Percentiles rank a stretch among this genome's conserved stretches.
These are phyloP conservation scores for Phytophthora citrophthora DNA, from an alignment of 352 stramenopile species.

Conservation along the genomic window DNA sequence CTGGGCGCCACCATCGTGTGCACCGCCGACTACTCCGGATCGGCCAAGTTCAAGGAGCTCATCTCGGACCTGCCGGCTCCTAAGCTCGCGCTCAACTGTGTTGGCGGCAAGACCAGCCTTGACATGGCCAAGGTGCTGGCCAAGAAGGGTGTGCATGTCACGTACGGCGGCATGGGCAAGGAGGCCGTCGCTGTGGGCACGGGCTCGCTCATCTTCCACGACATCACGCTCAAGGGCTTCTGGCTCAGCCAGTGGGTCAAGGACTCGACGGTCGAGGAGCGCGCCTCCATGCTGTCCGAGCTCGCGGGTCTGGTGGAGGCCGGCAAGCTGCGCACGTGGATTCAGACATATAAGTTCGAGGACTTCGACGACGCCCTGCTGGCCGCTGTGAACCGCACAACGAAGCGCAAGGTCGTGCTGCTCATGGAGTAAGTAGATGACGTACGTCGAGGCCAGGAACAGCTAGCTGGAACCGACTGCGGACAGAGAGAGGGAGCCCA, in stretches of 20 bases:
- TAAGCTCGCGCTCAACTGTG: conserved; percentile 87
- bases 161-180: conserved; percentile 85
- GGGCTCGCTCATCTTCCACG: conserved; percentile 83
- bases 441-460: conserved; percentile 24
- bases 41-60: conserved; percentile 87
- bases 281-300: conserved; percentile 70
- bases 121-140: conserved; percentile 73
- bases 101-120: conserved; percentile 73
- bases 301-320: conserved; percentile 68
- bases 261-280: conserved; percentile 65
- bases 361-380: conserved; percentile 84
- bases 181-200: conserved; percentile 71
- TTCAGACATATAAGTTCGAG: conserved; percentile 88
- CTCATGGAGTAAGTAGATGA: conserved; percentile 72
- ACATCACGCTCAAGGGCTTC: conserved; percentile 89
- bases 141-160: conserved; percentile 83
- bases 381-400: conserved; percentile 77
- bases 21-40: conserved; percentile 74
- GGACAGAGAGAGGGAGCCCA: conserved; percentile 22
- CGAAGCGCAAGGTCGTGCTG: conserved; percentile 85
- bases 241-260: conserved; percentile 89
- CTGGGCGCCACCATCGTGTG: conserved; percentile 81
- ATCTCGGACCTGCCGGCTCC: conserved; percentile 81
- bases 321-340: conserved; percentile 83
- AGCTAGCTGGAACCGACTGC: conserved; percentile 25